phyloP scores from a whole-genome alignment of 805 yeast species.

The Starmerella kuoi region DNA sequence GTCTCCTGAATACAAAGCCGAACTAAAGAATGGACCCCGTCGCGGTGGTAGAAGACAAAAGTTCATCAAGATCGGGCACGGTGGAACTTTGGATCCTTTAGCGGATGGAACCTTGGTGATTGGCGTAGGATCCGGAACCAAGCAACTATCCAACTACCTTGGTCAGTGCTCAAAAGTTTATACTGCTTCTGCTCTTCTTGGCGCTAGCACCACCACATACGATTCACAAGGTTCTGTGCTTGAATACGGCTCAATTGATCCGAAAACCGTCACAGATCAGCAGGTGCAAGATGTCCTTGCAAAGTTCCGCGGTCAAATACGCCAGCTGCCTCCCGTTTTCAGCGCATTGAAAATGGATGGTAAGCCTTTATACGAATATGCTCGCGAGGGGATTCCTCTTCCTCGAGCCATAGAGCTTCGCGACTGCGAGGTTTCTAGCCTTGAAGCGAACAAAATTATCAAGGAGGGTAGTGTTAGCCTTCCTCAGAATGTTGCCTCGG shows the following conservation, averaged over 20 bases:
- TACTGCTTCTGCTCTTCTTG: slow-evolving; percentile 73
- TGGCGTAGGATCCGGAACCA: slow-evolving; percentile 91
- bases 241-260: slow-evolving; percentile 43
- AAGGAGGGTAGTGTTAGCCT: slow-evolving; percentile 27
- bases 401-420: slow-evolving; percentile 76
- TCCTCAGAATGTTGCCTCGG: slow-evolving; percentile 29
- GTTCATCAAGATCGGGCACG: slow-evolving; percentile 83
- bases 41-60: slow-evolving; percentile 5
- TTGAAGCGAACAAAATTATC: slow-evolving; percentile 36
- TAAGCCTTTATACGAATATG: slow-evolving; percentile 85
- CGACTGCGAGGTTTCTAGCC: slow-evolving; percentile 48
- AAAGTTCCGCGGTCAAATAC: slow-evolving; percentile 63
- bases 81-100: slow-evolving; percentile 91
- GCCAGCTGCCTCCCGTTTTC: slow-evolving; percentile 89
- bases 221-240: slow-evolving; percentile 81
- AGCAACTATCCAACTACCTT: slow-evolving; percentile 56
- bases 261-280: slow-evolving; percentile 38
- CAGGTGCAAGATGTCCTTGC: slow-evolving; percentile 38
- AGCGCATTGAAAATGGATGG: slow-evolving; percentile 94
- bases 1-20: slow-evolving; percentile 42
- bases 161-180: slow-evolving; percentile 68
- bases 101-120: slow-evolving; percentile 88
- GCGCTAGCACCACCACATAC: slow-evolving; percentile 86
- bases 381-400: slow-evolving; percentile 71
- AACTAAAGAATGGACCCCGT: slow-evolving; percentile 3